Evolutionary conservation across 179 eudicot species (phyloP), one percentile per base, ranked within the genome.

Genomic region (Sideroxylon spinosum): DNA sequence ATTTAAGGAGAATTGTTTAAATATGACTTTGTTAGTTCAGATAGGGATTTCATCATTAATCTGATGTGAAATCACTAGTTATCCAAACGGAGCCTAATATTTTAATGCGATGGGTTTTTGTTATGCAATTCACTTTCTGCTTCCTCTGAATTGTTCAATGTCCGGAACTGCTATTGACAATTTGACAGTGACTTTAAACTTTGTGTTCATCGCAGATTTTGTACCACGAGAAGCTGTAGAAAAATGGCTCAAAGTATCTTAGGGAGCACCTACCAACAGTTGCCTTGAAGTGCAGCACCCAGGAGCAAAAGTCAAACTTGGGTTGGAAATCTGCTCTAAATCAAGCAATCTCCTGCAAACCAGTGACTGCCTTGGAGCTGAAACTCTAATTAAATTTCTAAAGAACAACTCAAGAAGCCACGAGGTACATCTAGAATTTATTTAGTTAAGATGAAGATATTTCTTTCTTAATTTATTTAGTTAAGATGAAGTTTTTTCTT

Each of bases 211-310:
- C 12, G 53, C 88, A 95, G 99, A 95, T 91, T 98, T 95, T 55
- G 90, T 95, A 29, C 99, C 98, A 28, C 87, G 97, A 70, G 99
- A 93, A 85, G 87, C 98, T 75, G 99, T 84, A 23, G 98, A 95
- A 77, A 95, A 95, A 86, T 95, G 99, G 99, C 98, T 95, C 71
- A 95, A 95, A 90, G 85, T 95, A 95, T 90, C 92, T 95, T 23
- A 85, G 98, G 71, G 98, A 93, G 85, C 98, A 95, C 76, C 74
- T 92, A 73, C 99, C 99, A 29, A 82, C 98, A 49, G 96, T 95
- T 80, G 99, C 98, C 69, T 93, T 95, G 50, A 95, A 94, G 87
- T 95, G 99, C 86, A 95, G 93, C 85, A 95, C 98, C 78, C 98
- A 93, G 84, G 87, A 92, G 76, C 98, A 95, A 79, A 90, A 82